Evolutionary conservation across 495 filamentous ascomycete species (phyloP), one percentile per base, ranked within the genome.

Genomic region (Corynascus novoguineensis): DNA sequence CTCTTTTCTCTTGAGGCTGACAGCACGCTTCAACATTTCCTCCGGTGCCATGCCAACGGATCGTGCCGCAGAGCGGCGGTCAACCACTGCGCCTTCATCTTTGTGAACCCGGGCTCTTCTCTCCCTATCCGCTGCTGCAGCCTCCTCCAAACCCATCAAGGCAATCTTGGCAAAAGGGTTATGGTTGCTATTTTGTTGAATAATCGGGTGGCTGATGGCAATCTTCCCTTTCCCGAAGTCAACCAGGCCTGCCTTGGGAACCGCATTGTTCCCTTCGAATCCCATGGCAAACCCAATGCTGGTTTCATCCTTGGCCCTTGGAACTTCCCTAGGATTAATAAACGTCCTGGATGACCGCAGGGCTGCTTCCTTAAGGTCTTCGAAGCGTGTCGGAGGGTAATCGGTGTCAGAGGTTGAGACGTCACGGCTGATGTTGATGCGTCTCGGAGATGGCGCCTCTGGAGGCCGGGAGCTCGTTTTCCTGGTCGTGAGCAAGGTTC

Each of bases 131-230:
- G 75, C 72, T 19, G 48, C 58, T 3, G 74, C 78, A 32, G 79
- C 79, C 2, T 72, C 72, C 37, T 70, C 63, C 38, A 82, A 58
- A 47, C 75, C 77, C 41, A 81, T 69, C 14, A 76, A 76, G 15
- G 70, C 58, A 55, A 78, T 77, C 59, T 71, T 71, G 60, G 68
- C 68, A 47, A 80, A 57, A 12, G 74, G 66, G 50, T 76, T 72
- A 28, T 61, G 60, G 53, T 50, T 57, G 31, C 67, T 67, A 38
- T 71, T 64, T n/a, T 67, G 62, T 55, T 73, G 64, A 35, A 78
- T 53, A 48, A 82, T 68, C 24, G 79, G 79, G n/a, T 73, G 68
- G 22, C 78, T 76, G 46, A 82, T 82, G 11, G 65, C 59, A 7
- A 78, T 52, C 44, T 69, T 79, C 37, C 55, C 57, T 32, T 70